Evolutionary conservation across 2,329 filamentous ascomycete genomes (phyloP), one percentile per base, ranked within the genome.

Genomic region (Cercospora zeae-maydis): DNA sequence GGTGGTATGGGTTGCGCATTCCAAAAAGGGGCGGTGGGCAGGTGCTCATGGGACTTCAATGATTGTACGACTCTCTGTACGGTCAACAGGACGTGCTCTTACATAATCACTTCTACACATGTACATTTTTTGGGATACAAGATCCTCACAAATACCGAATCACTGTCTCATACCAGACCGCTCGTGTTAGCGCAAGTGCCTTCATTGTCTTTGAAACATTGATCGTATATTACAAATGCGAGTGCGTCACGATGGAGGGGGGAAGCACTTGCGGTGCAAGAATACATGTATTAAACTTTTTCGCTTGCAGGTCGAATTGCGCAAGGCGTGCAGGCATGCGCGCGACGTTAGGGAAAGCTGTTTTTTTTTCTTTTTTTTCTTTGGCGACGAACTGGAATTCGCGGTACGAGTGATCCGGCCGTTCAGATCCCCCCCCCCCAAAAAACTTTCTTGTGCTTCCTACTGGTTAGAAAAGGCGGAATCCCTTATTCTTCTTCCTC

Each of bases 281-380:
- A n/a, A n/a, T n/a, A n/a, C n/a, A n/a, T n/a, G n/a, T n/a, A n/a
- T n/a, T n/a, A n/a, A n/a, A n/a, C n/a, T n/a, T n/a, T 64, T 53
- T 4, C 57, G 56, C 61, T 63, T 63, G 37, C 34, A 37, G 16
- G 21, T 14, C 31, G 24, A 11, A 64, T 64, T 58, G 62, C 62
- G 62, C 62, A 64, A 64, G 57, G 49, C 37, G 54, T 61, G 62
- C 62, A 64, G 59, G 27, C 19, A n/a, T 27, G 3, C 6, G 6
- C 6, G 24, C 24, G 24, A 10, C 51, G 24, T 30, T 37, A 16
- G n/a, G 47, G 45, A 33, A n/a, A n/a, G n/a, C n/a, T n/a, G n/a
- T n/a, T n/a, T n/a, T n/a, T n/a, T n/a, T n/a, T n/a, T n/a, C n/a
- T n/a, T n/a, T n/a, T n/a, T n/a, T n/a, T n/a, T n/a, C n/a, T n/a